Percentiles rank a stretch among this genome's conserved stretches.
phyloP scores from a whole-genome alignment of 106 monocot genomes.

The Dendrobium nobile region DNA sequence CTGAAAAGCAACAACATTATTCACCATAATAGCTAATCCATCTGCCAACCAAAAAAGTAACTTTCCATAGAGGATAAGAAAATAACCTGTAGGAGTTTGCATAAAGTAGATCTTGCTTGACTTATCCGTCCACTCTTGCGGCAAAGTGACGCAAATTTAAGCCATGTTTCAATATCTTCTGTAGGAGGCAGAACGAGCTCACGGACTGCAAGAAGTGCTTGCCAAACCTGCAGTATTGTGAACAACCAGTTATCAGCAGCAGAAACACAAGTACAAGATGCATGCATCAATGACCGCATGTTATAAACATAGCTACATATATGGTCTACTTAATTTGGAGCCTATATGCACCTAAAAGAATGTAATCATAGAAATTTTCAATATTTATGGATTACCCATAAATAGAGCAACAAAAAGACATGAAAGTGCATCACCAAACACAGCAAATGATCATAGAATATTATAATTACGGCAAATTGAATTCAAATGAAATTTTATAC shows the following conservation, averaged over 20 bases:
- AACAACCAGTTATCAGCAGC: neutral
- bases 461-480: neutral
- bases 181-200: constrained; percentile 91
- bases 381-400: neutral
- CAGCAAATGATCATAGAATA: neutral
- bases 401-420: neutral
- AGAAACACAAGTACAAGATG: neutral
- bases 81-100: constrained; percentile 83
- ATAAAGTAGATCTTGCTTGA: constrained; percentile 90
- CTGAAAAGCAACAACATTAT: constrained; percentile 28
- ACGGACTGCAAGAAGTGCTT: constrained; percentile 86
- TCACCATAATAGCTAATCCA: neutral
- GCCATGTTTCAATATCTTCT: constrained; percentile 95
- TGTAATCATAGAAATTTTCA: neutral
- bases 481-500: neutral
- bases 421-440: neutral
- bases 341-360: neutral
- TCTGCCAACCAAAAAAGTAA: neutral
- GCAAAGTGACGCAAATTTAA: constrained; percentile 98
- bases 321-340: neutral
- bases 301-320: neutral
- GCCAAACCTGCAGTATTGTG: constrained; percentile 64
- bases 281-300: too few species aligned
- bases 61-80: neutral
- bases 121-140: constrained; percentile 88